Evolutionary conservation across 768 basidiomycete genomes (phyloP).

Genomic region (Coprinellus micaceus): DNA sequence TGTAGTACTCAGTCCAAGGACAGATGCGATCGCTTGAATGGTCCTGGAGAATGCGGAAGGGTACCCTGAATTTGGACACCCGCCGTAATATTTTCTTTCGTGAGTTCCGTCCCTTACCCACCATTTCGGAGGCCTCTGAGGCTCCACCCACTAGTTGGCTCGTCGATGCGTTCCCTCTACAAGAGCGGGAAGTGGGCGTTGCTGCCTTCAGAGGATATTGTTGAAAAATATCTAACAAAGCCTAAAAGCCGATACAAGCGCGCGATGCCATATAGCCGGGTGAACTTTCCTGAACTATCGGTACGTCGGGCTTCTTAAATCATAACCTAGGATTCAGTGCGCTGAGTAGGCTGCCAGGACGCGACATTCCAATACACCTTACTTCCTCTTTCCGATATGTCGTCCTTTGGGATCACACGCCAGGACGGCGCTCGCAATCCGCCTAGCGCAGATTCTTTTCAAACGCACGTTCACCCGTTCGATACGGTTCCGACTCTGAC

Average conservation of each 20-base stretch:
- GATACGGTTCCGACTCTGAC: slow-evolving; percentile 5
- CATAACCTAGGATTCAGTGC: neutral
- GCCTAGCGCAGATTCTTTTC: neutral
- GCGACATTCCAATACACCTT: slow-evolving; percentile 6
- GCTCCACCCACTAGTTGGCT: neutral
- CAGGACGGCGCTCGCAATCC: neutral
- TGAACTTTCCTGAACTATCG: no score
- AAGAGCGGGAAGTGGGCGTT: slow-evolving; percentile 1
- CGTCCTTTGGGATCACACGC: slow-evolving; percentile 1
- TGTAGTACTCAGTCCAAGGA: no score
- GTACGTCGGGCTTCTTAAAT: neutral
- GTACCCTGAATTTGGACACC: slow-evolving; percentile 8
- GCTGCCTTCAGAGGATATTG: slow-evolving; percentile 1
- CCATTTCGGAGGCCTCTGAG: neutral
- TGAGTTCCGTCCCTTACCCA: neutral
- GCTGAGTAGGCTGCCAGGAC: no score
- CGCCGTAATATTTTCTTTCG: slow-evolving; percentile 7
- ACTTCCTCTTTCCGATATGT: slow-evolving; percentile 3
- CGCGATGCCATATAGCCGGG: neutral
- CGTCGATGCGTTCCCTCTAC: slow-evolving; percentile 1
- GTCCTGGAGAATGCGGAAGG: slow-evolving; percentile 7
- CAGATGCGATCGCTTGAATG: neutral
- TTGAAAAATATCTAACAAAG: neutral
- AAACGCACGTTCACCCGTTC: slow-evolving; percentile 8
- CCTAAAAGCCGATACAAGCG: neutral